Evolutionary conservation across 176 grass and related monocot species (phyloP), one percentile per base, ranked within the genome.

Genomic region (Bromus sterilis): DNA sequence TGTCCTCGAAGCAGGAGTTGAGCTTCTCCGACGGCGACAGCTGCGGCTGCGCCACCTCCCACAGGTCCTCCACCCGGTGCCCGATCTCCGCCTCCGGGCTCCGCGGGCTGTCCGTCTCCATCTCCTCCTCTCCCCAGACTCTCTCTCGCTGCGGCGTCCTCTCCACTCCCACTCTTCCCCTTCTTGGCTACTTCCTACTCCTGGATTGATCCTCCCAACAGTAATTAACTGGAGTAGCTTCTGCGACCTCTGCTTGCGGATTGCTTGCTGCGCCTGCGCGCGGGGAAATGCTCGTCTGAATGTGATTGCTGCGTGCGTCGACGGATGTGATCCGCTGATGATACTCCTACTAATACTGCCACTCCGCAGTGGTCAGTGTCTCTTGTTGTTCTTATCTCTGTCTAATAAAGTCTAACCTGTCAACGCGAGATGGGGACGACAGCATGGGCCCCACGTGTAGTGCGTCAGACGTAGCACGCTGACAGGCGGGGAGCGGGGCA

Each of bases 11-110:
- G 90, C 95, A 98, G 42, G 95, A 95, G 85, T 98, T 98, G 82
- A 98, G 92, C 66, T 98, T 98, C 84, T 98, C 92, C 1, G 95
- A 94, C 23, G 95, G 92, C 35, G 86, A 93, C 16, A 98, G 92
- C 87, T 93, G 92, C 84, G 95, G 88, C 95, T 98, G 84, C 75
- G 81, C 74, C 67, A 88, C 92, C 88, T 94, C 95, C 95, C 95
- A 98, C 11, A 95, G 86, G 83, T 98, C 92, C 86, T 98, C 95
- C 59, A 98, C 75, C 66, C 78, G 87, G 86, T 91, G 81, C 21
- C 95, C 95, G 69, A 98, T 93, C 90, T 86, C 88, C 84, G 95
- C 90, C 90, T 98, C 95, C 69, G 95, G 92, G 81, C 90, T 95
- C 61, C 90, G 82, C 53, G 95, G 88, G 75, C 90, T 93, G 11